Evolutionary conservation across 2,329 filamentous ascomycete genomes (phyloP).

Genomic region (Chaetomium strumarium): DNA sequence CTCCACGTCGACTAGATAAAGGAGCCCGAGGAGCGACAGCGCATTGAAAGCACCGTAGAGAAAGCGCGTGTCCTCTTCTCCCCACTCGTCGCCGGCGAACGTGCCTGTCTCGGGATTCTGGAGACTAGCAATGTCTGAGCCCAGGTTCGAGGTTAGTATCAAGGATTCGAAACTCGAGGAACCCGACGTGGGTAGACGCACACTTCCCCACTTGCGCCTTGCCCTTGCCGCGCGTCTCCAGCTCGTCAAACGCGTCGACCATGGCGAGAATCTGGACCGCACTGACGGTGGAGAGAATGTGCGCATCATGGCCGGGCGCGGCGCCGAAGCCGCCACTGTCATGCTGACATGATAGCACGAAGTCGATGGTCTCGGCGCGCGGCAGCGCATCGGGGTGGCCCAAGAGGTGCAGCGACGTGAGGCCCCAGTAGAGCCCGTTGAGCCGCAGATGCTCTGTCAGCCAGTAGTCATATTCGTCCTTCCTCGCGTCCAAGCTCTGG

Average conservation of each 20-base stretch:
- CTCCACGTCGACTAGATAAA: constrained; percentile 69
- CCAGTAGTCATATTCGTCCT: constrained; percentile 96
- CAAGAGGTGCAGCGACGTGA: constrained; percentile 82
- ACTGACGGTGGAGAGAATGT: constrained; percentile 94
- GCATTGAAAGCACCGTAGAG: constrained; percentile 87
- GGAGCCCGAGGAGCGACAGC: constrained; percentile 71
- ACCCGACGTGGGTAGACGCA: constrained; percentile 41
- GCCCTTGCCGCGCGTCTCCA: constrained; percentile 66
- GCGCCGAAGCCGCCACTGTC: constrained; percentile 88
- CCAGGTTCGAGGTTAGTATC: constrained; percentile 7
- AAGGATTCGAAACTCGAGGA: not conserved
- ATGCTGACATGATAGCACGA: constrained; percentile 91
- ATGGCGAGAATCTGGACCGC: constrained; percentile 89
- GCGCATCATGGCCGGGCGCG: constrained; percentile 87
- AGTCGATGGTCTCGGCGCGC: constrained; percentile 74
- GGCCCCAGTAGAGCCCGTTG: constrained; percentile 94
- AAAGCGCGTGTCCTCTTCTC: constrained; percentile 91
- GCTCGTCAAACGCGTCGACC: constrained; percentile 74
- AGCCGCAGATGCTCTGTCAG: constrained; percentile 93
- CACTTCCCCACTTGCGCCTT: constrained; percentile 72
- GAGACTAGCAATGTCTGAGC: constrained; percentile 68
- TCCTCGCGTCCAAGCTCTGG: constrained; percentile 82
- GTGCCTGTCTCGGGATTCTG: constrained; percentile 79
- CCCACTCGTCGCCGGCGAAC: constrained; percentile 93
- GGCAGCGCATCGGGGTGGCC: constrained; percentile 75